phyloP scores from a whole-genome alignment of 1,284 basidiomycete species.

The Papiliotrema fonsecae region DNA sequence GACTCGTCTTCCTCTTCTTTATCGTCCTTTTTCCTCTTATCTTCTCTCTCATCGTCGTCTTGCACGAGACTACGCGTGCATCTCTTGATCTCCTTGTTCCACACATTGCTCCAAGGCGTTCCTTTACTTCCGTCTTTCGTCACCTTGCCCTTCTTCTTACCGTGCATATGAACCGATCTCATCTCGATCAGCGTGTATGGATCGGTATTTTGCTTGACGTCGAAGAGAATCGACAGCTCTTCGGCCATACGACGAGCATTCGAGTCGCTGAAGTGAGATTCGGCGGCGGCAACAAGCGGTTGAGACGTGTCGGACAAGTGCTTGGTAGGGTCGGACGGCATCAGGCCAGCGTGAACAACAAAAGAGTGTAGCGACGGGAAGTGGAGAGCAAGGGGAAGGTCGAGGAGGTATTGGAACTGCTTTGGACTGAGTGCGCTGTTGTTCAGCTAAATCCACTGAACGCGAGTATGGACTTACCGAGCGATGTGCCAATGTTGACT shows the following conservation, averaged over 20 bases:
- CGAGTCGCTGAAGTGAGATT: conserved; percentile 5
- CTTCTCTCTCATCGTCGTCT: conserved; percentile 7
- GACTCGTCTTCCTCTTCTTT: conserved; percentile 1
- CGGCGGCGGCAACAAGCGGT: conserved; percentile 51
- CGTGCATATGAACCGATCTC: conserved; percentile 58
- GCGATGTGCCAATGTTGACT: conserved; percentile 72
- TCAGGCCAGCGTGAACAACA: conserved; percentile 76
- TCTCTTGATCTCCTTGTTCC: conserved; percentile 64
- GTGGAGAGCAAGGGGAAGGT: conserved; percentile 67
- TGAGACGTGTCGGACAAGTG: conserved; percentile 55
- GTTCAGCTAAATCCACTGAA: conserved; percentile 7
- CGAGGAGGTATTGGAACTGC: conserved; percentile 63
- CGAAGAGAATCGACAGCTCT: conserved; percentile 56
- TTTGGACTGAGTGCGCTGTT: conserved; percentile 43
- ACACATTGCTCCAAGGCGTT: conserved; percentile 65
- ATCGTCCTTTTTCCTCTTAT: background rate
- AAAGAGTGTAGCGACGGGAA: conserved; percentile 69
- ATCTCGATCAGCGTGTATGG: conserved; percentile 74
- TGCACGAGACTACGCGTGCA: conserved; percentile 47
- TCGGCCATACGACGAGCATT: conserved; percentile 15
- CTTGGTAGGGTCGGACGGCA: conserved; percentile 61
- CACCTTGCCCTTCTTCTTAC: conserved; percentile 49
- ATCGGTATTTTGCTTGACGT: conserved; percentile 66
- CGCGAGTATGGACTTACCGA: conserved; percentile 45
- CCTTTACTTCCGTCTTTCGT: conserved; percentile 59